Conservation (phyloP, 192 early-diverging fungal genomes). For the Funneliformis geosporum region DNA sequence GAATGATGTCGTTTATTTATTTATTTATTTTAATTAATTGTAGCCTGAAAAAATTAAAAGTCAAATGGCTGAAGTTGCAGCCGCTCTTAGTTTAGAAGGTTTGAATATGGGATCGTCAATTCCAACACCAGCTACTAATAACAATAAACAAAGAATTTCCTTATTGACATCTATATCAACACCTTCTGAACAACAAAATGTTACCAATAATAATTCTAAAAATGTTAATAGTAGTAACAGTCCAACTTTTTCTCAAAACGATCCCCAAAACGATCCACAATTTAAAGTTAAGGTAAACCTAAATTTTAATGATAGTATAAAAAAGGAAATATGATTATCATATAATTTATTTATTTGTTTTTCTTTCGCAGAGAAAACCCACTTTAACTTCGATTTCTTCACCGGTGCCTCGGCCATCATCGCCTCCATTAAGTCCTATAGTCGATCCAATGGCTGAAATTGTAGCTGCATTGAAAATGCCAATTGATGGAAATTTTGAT, state of each 20-base stretch:
- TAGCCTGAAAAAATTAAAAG: slow-evolving; percentile 31
- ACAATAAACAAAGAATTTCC: background rate
- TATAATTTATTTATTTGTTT: background rate
- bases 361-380: slow-evolving; percentile 10
- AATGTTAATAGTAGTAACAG: background rate
- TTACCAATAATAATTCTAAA: background rate
- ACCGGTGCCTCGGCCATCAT: background rate
- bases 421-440: background rate
- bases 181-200: background rate
- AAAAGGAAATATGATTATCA: background rate
- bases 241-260: too few species aligned
- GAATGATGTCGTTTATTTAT: too few species aligned
- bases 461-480: slow-evolving; percentile 29
- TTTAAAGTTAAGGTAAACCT: slow-evolving; percentile 16
- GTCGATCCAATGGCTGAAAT: slow-evolving; percentile 27
- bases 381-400: slow-evolving; percentile 20
- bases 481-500: slow-evolving; percentile 26
- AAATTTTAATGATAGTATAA: background rate
- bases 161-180: background rate
- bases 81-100: slow-evolving; percentile 20
- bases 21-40: background rate
- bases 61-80: slow-evolving; percentile 32
- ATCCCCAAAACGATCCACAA: background rate
- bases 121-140: background rate
- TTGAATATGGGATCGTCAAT: background rate